Evolutionary conservation across 176 grass and related monocot species (phyloP).

Genomic region (Bromus sterilis): DNA sequence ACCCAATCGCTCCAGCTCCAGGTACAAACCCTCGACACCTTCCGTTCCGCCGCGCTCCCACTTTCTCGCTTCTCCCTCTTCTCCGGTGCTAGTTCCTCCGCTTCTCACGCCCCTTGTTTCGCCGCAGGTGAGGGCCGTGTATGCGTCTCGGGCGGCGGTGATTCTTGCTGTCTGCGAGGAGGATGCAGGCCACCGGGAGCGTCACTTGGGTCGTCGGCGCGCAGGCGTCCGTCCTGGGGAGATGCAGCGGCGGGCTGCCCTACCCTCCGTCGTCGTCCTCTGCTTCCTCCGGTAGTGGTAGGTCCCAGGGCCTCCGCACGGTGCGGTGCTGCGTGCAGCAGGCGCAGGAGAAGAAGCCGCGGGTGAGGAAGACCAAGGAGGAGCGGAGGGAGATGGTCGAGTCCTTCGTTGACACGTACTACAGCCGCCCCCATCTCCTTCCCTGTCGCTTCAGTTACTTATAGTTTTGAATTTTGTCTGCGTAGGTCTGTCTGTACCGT

Average conservation of each 20-base stretch:
- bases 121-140: not conserved
- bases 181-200: constrained; percentile 46
- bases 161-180: not conserved
- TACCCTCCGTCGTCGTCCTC: not conserved
- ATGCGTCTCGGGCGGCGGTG: not conserved
- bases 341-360: constrained; percentile 60
- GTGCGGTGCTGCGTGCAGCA: constrained; percentile 25
- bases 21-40: not conserved
- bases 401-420: constrained; percentile 69
- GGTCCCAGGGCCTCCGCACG: not conserved
- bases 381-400: constrained; percentile 86
- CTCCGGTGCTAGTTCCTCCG: not conserved
- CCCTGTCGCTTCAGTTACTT: not conserved
- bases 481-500: not conserved
- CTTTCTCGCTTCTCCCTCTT: not conserved
- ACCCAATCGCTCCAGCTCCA: too few relatives aligned
- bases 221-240: constrained; percentile 44
- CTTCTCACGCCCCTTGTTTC: not conserved
- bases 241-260: constrained; percentile 14
- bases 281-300: not conserved
- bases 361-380: constrained; percentile 77
- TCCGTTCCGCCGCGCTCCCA: not conserved
- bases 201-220: constrained; percentile 25
- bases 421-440: not conserved
- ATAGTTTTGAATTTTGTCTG: not conserved